Conservation (phyloP, 371 early-diverging fungal genomes). For the Lichtheimia hyalospora region DNA sequence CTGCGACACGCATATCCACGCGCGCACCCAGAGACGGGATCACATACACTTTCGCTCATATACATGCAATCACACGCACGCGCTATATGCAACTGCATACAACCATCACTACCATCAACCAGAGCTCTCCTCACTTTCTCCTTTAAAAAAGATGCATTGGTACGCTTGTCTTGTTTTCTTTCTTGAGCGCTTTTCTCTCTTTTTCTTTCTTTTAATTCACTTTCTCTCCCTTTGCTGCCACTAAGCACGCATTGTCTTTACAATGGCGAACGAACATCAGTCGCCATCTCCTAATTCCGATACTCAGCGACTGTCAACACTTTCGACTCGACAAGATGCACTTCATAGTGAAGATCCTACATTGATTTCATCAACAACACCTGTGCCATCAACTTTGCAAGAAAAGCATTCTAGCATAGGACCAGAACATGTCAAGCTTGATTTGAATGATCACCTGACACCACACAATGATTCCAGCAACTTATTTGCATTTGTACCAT, state of each 20-base stretch:
- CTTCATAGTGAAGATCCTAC: conserved; percentile 18
- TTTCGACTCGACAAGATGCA: conserved; percentile 10
- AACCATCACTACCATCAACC: not conserved
- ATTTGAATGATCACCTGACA: conserved; percentile 20
- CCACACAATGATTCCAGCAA: conserved; percentile 48
- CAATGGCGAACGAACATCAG: conserved; percentile 8
- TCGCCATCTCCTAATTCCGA: conserved; percentile 12
- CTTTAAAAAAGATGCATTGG: not conserved
- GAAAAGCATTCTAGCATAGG: not conserved
- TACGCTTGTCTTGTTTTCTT: not conserved
- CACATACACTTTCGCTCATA: not conserved
- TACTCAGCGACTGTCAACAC: conserved; percentile 9
- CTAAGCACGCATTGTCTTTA: not conserved
- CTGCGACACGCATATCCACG: too few species aligned
- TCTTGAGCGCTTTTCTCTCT: not conserved
- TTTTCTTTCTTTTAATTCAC: conserved; percentile 1
- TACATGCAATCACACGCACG: not conserved
- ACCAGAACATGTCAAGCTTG: conserved; percentile 13
- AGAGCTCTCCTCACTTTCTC: not conserved
- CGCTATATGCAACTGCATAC: not conserved
- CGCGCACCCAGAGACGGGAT: too few species aligned
- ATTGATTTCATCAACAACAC: conserved; percentile 10
- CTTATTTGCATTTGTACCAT: conserved; percentile 55
- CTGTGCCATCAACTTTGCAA: conserved; percentile 10
- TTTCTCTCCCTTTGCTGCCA: not conserved